A percentile compares a stretch with the other conserved stretches of the same genome.
phyloP scores from a whole-genome alignment of 495 filamentous ascomycete species.

The Penicillium salamii region DNA sequence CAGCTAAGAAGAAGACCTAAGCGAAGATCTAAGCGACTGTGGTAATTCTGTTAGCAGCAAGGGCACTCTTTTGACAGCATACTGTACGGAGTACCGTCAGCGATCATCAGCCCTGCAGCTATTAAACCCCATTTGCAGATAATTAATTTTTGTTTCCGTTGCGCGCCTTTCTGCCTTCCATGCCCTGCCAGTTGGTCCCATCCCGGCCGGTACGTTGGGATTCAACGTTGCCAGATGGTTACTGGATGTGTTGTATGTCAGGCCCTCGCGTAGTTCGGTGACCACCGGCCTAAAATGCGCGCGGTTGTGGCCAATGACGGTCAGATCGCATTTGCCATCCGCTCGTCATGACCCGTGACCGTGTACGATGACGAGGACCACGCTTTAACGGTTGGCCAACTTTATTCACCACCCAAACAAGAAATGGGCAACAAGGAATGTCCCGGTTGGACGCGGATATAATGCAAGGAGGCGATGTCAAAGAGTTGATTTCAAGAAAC shows the following conservation, averaged over 20 bases:
- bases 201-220: no score
- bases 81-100: conserved; percentile 7
- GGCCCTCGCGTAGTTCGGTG: background rate
- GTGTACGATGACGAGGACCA: conserved; percentile 4
- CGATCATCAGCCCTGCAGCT: background rate
- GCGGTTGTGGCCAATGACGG: background rate
- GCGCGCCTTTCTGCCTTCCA: background rate
- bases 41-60: background rate
- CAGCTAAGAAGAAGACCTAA: conserved; percentile 67
- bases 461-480: conserved; percentile 1
- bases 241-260: background rate
- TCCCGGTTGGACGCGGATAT: background rate
- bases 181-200: background rate
- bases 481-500: background rate
- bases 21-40: conserved; percentile 56
- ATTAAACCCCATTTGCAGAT: conserved; percentile 6
- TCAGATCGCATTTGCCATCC: background rate
- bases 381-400: background rate
- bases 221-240: no score
- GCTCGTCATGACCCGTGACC: conserved; percentile 7
- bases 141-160: background rate
- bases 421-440: background rate
- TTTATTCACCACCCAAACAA: conserved; percentile 3
- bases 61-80: conserved; percentile 1
- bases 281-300: background rate